Conservation (phyloP, 2,329 filamentous ascomycete species). For the Cladosporium sp. region DNA sequence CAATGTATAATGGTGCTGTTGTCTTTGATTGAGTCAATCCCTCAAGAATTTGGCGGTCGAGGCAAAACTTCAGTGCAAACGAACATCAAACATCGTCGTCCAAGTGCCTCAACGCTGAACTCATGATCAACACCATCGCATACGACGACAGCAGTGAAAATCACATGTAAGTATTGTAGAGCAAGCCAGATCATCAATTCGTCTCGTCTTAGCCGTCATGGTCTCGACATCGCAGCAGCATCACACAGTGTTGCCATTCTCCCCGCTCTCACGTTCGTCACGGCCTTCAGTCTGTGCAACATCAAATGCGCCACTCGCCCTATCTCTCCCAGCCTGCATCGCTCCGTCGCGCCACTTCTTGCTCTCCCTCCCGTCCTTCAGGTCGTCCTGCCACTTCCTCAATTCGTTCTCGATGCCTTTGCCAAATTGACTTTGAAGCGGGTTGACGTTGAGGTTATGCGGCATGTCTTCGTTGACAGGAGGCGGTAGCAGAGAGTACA, state of each 20-base stretch:
- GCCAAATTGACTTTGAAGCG: slow-evolving; percentile 43
- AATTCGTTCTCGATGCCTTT: slow-evolving; percentile 55
- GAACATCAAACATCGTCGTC: not conserved
- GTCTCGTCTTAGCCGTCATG: not conserved
- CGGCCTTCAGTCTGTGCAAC: slow-evolving; percentile 55
- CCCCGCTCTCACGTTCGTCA: slow-evolving; percentile 59
- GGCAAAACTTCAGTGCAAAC: not conserved
- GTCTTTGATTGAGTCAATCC: not conserved
- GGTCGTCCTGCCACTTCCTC: slow-evolving; percentile 57
- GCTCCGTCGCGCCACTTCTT: slow-evolving; percentile 59
- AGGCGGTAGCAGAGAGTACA: slow-evolving; percentile 34
- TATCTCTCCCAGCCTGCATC: slow-evolving; percentile 50
- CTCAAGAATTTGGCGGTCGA: not conserved
- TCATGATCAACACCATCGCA: not conserved
- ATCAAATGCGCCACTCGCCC: slow-evolving; percentile 54
- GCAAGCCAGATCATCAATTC: not conserved
- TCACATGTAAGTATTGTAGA: not conserved
- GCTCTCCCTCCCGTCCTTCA: slow-evolving; percentile 56
- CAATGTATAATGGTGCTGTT: not conserved
- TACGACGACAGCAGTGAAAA: not conserved
- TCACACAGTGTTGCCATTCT: slow-evolving; percentile 5
- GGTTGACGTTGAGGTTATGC: slow-evolving; percentile 42
- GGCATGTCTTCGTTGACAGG: slow-evolving; percentile 25
- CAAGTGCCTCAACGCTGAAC: not conserved
- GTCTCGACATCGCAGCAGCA: not conserved